phyloP scores from a whole-genome alignment of 805 yeast genomes.

The Zygosaccharomyces bailii region DNA sequence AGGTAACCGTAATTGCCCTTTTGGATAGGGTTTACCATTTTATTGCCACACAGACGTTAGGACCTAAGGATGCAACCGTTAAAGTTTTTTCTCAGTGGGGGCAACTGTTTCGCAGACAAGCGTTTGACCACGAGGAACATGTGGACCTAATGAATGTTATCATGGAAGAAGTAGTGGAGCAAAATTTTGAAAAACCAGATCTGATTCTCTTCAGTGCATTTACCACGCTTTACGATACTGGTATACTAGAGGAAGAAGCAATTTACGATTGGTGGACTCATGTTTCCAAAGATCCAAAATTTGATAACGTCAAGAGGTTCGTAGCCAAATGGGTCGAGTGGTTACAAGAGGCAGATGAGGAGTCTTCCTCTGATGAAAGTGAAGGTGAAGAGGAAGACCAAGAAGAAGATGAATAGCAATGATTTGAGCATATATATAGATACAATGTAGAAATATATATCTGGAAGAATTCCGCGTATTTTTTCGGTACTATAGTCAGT shows the following conservation, averaged over 20 bases:
- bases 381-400: conserved; percentile 38
- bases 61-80: conserved; percentile 68
- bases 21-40: conserved; percentile 66
- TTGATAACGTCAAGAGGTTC: conserved; percentile 49
- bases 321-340: conserved; percentile 79
- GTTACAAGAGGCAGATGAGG: conserved; percentile 77
- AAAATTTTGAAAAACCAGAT: conserved; percentile 36
- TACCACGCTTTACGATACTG: conserved; percentile 70
- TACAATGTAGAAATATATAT: background rate
- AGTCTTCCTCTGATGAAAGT: conserved; percentile 50
- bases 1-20: conserved; percentile 73
- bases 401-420: conserved; percentile 3
- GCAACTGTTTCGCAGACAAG: conserved; percentile 74
- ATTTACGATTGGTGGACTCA: conserved; percentile 79
- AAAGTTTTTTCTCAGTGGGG: conserved; percentile 83
- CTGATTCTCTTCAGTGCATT: conserved; percentile 40
- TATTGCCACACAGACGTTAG: conserved; percentile 71
- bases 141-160: conserved; percentile 59
- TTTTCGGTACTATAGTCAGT: background rate
- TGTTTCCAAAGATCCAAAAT: conserved; percentile 39
- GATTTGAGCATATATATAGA: background rate
- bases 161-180: conserved; percentile 35
- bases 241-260: conserved; percentile 76
- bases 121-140: conserved; percentile 75
- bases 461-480: background rate